Conservation (phyloP, 495 filamentous ascomycete species). For the Pyrenopolyporus hunteri region DNA sequence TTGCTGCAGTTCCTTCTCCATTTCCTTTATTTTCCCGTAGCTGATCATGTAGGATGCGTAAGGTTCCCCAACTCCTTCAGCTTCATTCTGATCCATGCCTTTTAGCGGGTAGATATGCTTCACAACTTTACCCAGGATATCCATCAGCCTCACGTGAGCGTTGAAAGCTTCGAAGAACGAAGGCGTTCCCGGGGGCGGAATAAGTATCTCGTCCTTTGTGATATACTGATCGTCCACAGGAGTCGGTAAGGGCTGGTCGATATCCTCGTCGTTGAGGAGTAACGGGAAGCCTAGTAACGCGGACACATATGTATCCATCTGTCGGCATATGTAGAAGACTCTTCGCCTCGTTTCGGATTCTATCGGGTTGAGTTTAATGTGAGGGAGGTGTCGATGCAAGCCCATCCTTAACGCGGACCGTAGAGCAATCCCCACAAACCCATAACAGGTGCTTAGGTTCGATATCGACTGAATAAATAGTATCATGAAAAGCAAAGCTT, state of each 20-base stretch:
- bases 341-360: conserved; percentile 84
- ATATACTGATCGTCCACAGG: conserved; percentile 94
- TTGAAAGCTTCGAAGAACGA: conserved; percentile 83
- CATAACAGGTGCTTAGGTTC: conserved; percentile 90
- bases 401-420: conserved; percentile 86
- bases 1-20: conserved; percentile 80
- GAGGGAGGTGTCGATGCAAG: conserved; percentile 76
- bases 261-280: conserved; percentile 84
- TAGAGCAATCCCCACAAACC: conserved; percentile 88
- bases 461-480: conserved; percentile 90
- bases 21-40: conserved; percentile 86
- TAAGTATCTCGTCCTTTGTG: conserved; percentile 72
- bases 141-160: conserved; percentile 79
- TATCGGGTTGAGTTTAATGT: conserved; percentile 77
- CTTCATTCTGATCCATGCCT: conserved; percentile 63
- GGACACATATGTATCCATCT: conserved; percentile 93
- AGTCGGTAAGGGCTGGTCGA: conserved; percentile 85
- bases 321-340: conserved; percentile 88
- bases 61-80: conserved; percentile 44
- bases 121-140: conserved; percentile 82
- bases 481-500: conserved; percentile 90
- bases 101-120: conserved; percentile 91
- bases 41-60: conserved; percentile 77
- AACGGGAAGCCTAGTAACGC: conserved; percentile 85
- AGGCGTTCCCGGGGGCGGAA: conserved; percentile 74